Evolutionary conservation across 345 rosid genomes (phyloP).

Genomic region (Lagerstroemia speciosa): DNA sequence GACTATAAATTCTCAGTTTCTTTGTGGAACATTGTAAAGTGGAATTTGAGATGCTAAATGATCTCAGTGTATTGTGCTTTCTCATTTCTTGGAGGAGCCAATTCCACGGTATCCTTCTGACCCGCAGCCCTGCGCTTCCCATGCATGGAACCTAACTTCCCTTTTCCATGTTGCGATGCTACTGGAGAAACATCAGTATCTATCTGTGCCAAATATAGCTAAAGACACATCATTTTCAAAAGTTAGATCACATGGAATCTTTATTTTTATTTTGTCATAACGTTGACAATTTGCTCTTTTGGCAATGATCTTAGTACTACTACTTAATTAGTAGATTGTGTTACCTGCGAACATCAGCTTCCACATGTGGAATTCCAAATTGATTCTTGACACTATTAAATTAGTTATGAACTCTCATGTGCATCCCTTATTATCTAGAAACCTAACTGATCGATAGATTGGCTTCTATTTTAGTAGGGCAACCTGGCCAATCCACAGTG

Average conservation of each 20-base stretch:
- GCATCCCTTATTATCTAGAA: not conserved
- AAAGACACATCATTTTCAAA: not conserved
- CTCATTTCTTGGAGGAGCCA: not conserved
- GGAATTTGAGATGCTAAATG: constrained; percentile 1
- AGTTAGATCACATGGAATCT: not conserved
- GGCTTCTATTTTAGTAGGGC: no score
- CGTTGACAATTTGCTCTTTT: not conserved
- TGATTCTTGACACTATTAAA: no score
- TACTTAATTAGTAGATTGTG: not conserved
- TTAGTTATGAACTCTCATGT: no score
- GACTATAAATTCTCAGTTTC: not conserved
- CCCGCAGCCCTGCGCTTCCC: not conserved
- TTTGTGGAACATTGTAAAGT: not conserved
- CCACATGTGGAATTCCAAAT: no score
- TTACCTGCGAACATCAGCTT: not conserved
- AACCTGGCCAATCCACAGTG: no score
- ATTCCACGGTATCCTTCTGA: not conserved
- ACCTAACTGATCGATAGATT: no score
- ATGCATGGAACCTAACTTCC: not conserved
- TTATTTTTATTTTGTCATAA: not conserved
- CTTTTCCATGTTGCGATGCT: not conserved
- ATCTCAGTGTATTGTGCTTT: not conserved
- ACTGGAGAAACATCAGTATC: not conserved
- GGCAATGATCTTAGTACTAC: not conserved
- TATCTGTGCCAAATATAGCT: not conserved